Percentiles rank a stretch among this genome's conserved stretches.
Conservation (phyloP, 2,329 filamentous ascomycete genomes). For the Scorias spongiosa region DNA sequence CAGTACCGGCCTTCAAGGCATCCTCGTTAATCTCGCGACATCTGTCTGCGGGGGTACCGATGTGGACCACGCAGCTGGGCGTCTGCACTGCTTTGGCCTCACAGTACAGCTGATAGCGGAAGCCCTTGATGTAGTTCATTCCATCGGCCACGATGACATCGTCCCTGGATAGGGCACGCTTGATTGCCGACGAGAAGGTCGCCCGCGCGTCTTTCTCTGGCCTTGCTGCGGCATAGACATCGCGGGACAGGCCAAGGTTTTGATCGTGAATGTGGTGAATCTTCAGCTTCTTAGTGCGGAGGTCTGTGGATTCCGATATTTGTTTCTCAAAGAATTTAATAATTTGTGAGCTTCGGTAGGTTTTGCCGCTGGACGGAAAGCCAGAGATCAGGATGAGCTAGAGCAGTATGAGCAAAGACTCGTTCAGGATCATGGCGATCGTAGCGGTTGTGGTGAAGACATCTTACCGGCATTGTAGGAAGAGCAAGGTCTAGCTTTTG, state of each 20-base stretch:
- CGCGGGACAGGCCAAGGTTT: constrained; percentile 50
- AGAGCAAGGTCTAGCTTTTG: no score
- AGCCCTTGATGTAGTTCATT: constrained; percentile 80
- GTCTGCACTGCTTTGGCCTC: constrained; percentile 69
- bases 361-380: constrained; percentile 49
- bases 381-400: constrained; percentile 34
- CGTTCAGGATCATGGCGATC: no score
- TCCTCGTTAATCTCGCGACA: constrained; percentile 48
- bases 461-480: no score
- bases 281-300: constrained; percentile 39
- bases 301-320: constrained; percentile 33
- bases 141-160: constrained; percentile 69
- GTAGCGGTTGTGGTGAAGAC: no score
- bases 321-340: constrained; percentile 46
- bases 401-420: no score
- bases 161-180: constrained; percentile 54
- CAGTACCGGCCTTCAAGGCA: constrained; percentile 20
- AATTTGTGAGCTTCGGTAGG: constrained; percentile 47
- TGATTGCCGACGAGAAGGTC: constrained; percentile 60
- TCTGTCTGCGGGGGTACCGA: constrained; percentile 40
- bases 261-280: constrained; percentile 64
- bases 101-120: constrained; percentile 73
- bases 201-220: constrained; percentile 73
- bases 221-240: constrained; percentile 62
- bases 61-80: constrained; percentile 56